Evolutionary conservation across 2,329 filamentous ascomycete genomes (phyloP).

Genomic region (Penicillium psychrosexuale): DNA sequence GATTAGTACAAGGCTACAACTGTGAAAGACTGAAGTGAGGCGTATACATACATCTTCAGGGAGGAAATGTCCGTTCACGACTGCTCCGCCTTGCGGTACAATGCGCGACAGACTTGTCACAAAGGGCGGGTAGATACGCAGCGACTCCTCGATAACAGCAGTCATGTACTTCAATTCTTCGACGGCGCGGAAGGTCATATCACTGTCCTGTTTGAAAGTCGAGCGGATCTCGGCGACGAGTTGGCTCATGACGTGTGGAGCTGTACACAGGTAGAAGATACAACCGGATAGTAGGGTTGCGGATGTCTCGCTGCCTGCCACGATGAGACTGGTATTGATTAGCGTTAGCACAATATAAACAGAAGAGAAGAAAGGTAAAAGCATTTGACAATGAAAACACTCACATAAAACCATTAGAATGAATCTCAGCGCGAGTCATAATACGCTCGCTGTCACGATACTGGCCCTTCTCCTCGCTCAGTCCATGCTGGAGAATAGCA

Average conservation of each 20-base stretch:
- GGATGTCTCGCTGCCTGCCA: slow-evolving; percentile 42
- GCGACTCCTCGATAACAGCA: slow-evolving; percentile 48
- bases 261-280: slow-evolving; percentile 29
- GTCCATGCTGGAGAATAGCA: slow-evolving; percentile 22
- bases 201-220: slow-evolving; percentile 18
- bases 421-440: slow-evolving; percentile 24
- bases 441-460: slow-evolving; percentile 15
- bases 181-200: slow-evolving; percentile 33
- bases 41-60: slow-evolving; percentile 20
- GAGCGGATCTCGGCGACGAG: slow-evolving; percentile 27
- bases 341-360: not conserved
- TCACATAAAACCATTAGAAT: slow-evolving; percentile 27
- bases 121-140: slow-evolving; percentile 48
- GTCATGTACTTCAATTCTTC: slow-evolving; percentile 42
- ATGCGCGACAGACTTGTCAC: slow-evolving; percentile 25
- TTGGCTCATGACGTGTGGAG: slow-evolving; percentile 14
- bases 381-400: not conserved
- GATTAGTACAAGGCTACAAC: not conserved
- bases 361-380: not conserved
- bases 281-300: slow-evolving; percentile 41
- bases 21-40: not conserved
- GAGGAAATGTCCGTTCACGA: slow-evolving; percentile 37
- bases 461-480: slow-evolving; percentile 18
- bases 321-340: slow-evolving; percentile 23
- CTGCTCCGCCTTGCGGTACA: slow-evolving; percentile 30